A percentile compares a stretch with the other conserved stretches of the same genome.
These are phyloP conservation scores for Alternaria metachromatica DNA, from an alignment of 2,329 filamentous ascomycete species.

Conservation along the genomic window DNA sequence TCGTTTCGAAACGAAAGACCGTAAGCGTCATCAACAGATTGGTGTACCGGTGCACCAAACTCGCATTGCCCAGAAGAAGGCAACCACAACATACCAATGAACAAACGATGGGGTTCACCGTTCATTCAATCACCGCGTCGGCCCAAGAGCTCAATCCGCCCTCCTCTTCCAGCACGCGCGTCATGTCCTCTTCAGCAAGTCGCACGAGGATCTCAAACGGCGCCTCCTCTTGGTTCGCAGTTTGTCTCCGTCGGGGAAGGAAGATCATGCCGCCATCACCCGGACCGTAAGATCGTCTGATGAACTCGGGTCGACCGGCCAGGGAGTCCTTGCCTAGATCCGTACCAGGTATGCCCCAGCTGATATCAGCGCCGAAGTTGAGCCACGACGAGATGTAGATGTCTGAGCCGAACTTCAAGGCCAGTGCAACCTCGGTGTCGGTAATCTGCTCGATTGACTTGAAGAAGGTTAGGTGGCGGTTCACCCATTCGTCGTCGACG, in stretches of 20 bases:
- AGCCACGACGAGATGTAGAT: constrained; percentile 47
- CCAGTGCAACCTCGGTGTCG: constrained; percentile 40
- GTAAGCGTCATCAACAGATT: constrained; percentile 18
- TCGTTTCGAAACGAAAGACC: constrained; percentile 4
- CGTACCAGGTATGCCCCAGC: constrained; percentile 46
- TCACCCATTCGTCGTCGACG: constrained; percentile 42
- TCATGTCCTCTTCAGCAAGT: constrained; percentile 44
- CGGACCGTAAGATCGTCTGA: constrained; percentile 38
- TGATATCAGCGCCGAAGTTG: constrained; percentile 41
- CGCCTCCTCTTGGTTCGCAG: constrained; percentile 31
- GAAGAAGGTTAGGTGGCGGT: constrained; percentile 40
- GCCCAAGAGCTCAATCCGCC: constrained; percentile 39
- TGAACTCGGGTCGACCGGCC: constrained; percentile 41
- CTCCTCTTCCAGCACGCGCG: constrained; percentile 35
- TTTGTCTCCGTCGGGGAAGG: constrained; percentile 37
- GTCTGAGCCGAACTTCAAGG: constrained; percentile 39
- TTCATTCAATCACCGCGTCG: constrained; percentile 34
- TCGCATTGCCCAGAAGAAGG: constrained; percentile 10
- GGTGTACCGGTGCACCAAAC: constrained; percentile 20
- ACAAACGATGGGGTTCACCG: neutral
- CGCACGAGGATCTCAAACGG: constrained; percentile 46
- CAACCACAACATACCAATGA: constrained; percentile 6
- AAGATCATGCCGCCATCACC: constrained; percentile 47
- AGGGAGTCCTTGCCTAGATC: constrained; percentile 29
- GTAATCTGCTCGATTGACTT: constrained; percentile 35